These are phyloP conservation scores for Fusarium clavum DNA, from an alignment of 2,329 filamentous ascomycete genomes.

Conservation along the genomic window DNA sequence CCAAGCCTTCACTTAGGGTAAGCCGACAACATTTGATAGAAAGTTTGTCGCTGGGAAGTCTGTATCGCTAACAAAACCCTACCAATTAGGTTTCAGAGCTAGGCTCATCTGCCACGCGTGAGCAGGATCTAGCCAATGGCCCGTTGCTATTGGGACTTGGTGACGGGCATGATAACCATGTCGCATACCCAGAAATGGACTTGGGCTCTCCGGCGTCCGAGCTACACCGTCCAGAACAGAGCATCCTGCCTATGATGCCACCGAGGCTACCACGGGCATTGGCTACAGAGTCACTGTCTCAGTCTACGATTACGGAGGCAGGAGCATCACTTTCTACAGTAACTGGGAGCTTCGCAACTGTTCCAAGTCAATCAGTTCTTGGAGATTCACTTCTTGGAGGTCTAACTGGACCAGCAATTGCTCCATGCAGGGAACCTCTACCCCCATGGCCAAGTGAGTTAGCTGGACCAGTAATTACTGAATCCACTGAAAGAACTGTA, in stretches of 20 bases:
- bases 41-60: too few species aligned
- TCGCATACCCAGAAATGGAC: not conserved
- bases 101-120: accelerated
- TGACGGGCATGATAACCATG: not conserved
- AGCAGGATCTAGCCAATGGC: not conserved
- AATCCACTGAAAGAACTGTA: too few species aligned
- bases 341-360: too few species aligned
- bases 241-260: accelerated
- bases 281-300: accelerated
- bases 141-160: not conserved
- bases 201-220: accelerated
- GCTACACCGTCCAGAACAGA: accelerated
- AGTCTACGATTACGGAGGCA: too few species aligned
- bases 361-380: too few species aligned
- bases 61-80: accelerated
- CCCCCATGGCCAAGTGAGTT: too few species aligned
- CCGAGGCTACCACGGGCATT: accelerated
- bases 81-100: accelerated
- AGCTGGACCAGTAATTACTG: too few species aligned
- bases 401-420: too few species aligned
- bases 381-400: too few species aligned
- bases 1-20: not conserved
- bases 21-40: accelerated
- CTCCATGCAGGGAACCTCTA: too few species aligned
- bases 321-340: too few species aligned